Evolutionary conservation across 495 filamentous ascomycete genomes (phyloP).

Genomic region (Penicillium chermesinum): DNA sequence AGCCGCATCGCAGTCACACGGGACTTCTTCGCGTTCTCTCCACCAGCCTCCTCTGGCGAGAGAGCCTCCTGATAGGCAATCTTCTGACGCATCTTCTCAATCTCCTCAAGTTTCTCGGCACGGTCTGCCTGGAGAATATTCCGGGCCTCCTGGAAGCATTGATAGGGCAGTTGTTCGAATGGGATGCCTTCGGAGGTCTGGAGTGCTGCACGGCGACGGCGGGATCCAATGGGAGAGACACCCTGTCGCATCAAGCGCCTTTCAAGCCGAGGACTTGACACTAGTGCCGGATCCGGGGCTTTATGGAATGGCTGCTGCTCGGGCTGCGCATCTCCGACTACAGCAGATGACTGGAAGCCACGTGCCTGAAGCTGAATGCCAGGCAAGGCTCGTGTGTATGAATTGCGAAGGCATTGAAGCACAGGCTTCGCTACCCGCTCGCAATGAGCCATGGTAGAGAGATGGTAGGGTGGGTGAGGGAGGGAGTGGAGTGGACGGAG

Average conservation of each 20-base stretch:
- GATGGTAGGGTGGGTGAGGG: slow-evolving; percentile 6
- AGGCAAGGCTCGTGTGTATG: slow-evolving; percentile 30
- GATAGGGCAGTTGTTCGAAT: slow-evolving; percentile 89
- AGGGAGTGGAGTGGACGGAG: slow-evolving; percentile 14
- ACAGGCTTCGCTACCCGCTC: slow-evolving; percentile 64
- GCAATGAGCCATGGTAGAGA: slow-evolving; percentile 58
- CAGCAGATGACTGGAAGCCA: slow-evolving; percentile 36
- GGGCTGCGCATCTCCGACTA: slow-evolving; percentile 35
- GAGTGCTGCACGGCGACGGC: slow-evolving; percentile 74
- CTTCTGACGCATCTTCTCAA: slow-evolving; percentile 53
- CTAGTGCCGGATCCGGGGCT: slow-evolving; percentile 45
- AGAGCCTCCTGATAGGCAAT: slow-evolving; percentile 56
- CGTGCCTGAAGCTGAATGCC: slow-evolving; percentile 32
- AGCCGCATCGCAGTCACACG: slow-evolving; percentile 64
- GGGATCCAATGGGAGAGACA: slow-evolving; percentile 66
- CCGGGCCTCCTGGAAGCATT: slow-evolving; percentile 95
- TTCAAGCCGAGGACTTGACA: slow-evolving; percentile 52
- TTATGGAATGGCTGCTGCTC: slow-evolving; percentile 37
- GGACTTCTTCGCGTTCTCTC: slow-evolving; percentile 57
- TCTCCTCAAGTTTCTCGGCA: slow-evolving; percentile 67
- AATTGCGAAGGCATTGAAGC: slow-evolving; percentile 56
- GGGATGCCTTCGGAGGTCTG: slow-evolving; percentile 64
- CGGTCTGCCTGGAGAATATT: slow-evolving; percentile 76
- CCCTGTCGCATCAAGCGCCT: slow-evolving; percentile 53
- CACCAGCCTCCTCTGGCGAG: slow-evolving; percentile 54